phyloP scores from a whole-genome alignment of 331 rosid genomes.

The Spiraea crenata region DNA sequence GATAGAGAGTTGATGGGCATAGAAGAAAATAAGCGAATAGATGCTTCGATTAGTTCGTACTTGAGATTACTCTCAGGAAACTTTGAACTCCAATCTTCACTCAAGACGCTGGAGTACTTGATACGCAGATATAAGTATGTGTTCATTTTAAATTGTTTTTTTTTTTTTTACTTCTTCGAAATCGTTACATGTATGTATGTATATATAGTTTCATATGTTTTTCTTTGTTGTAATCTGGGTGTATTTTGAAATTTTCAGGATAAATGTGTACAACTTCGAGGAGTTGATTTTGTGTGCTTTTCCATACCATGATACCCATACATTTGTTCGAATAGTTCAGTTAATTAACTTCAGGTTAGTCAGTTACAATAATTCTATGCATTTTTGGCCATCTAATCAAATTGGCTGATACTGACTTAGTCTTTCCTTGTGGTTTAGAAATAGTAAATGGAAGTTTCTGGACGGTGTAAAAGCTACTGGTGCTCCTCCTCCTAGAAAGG shows the following conservation, averaged over 20 bases:
- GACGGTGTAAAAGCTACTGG: slow-evolving; percentile 77
- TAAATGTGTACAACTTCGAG: slow-evolving; percentile 67
- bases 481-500: slow-evolving; percentile 82
- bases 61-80: slow-evolving; percentile 64
- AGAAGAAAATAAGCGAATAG: slow-evolving; percentile 61
- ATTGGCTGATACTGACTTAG: slow-evolving; percentile 29
- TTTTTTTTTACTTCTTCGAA: not conserved
- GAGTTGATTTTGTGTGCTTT: slow-evolving; percentile 72
- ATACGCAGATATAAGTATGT: slow-evolving; percentile 76
- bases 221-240: not conserved
- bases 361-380: slow-evolving; percentile 1
- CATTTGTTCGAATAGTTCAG: slow-evolving; percentile 73
- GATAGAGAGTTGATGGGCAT: slow-evolving; percentile 70
- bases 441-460: slow-evolving; percentile 79
- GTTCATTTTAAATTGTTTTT: not conserved
- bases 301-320: slow-evolving; percentile 87
- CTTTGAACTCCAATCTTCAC: slow-evolving; percentile 58
- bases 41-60: slow-evolving; percentile 56
- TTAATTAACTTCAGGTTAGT: slow-evolving; percentile 66
- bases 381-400: not conserved
- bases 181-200: not conserved
- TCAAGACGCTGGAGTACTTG: slow-evolving; percentile 85
- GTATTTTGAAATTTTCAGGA: slow-evolving; percentile 47
- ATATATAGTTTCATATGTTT: not conserved
- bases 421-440: slow-evolving; percentile 39